A percentile compares a stretch with the other conserved stretches of the same genome.
phyloP scores from a whole-genome alignment of 2,329 filamentous ascomycete species.

The Trichoderma atroviride region DNA sequence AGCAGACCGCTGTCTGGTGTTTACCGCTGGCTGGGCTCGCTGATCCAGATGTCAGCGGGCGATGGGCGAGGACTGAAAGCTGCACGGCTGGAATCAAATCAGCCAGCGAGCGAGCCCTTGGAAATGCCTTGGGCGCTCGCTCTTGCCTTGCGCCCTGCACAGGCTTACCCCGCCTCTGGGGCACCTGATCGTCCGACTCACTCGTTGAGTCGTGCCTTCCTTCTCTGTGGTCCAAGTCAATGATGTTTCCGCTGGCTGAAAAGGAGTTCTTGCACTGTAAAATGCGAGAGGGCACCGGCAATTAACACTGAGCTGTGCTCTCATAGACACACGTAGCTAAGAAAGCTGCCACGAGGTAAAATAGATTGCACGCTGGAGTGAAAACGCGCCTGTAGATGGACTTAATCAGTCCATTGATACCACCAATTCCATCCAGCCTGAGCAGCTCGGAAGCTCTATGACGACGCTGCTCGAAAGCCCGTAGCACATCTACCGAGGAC shows the following conservation, averaged over 20 bases:
- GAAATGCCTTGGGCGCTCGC: constrained; percentile 9
- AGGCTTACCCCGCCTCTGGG: constrained; percentile 21
- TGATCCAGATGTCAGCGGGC: background rate
- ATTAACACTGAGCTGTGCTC: background rate
- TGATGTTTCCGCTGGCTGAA: background rate
- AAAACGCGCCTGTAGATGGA: background rate
- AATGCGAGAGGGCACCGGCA: background rate
- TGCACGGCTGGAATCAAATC: background rate
- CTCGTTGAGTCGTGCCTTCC: background rate
- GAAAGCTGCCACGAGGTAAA: background rate
- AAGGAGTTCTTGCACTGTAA: background rate
- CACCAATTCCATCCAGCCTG: background rate
- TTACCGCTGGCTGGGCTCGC: background rate
- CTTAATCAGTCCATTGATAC: no score
- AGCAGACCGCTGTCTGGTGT: background rate
- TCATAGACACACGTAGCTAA: background rate
- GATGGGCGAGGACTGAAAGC: background rate
- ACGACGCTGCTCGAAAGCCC: background rate
- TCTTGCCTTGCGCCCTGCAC: background rate
- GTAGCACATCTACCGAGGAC: background rate
- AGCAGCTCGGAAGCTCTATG: background rate
- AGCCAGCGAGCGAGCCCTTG: background rate
- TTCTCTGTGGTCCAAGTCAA: background rate
- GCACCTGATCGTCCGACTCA: background rate
- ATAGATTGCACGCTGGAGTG: background rate